Percentiles rank a stretch among this genome's conserved stretches.
Evolutionary conservation across 2,329 filamentous ascomycete species (phyloP).

Genomic region (Fusarium hainanense): DNA sequence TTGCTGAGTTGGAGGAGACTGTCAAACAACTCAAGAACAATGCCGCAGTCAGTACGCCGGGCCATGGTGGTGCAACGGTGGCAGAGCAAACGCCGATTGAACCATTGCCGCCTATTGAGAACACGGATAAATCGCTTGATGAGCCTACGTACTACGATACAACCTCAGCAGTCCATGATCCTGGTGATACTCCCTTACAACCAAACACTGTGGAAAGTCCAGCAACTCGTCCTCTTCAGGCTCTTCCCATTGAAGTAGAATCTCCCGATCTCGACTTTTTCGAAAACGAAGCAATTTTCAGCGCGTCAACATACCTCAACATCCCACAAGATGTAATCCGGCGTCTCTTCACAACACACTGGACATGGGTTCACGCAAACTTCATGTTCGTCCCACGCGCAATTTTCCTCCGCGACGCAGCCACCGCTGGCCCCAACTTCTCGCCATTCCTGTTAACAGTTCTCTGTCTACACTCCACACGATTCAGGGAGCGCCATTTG

Average conservation of each 20-base stretch:
- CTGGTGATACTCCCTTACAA: neutral
- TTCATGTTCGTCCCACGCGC: slow-evolving; percentile 4
- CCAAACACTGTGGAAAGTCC: neutral
- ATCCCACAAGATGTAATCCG: neutral
- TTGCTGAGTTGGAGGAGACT: neutral
- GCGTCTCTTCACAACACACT: neutral
- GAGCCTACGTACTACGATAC: neutral
- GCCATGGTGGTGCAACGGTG: neutral
- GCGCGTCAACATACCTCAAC: neutral
- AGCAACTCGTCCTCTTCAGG: neutral
- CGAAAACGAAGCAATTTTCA: neutral
- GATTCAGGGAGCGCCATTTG: neutral
- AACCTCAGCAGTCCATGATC: neutral
- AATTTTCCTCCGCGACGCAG: neutral
- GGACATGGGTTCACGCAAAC: neutral
- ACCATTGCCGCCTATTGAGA: neutral
- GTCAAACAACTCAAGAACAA: neutral
- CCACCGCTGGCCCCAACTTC: neutral
- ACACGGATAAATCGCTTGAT: neutral
- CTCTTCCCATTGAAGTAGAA: neutral
- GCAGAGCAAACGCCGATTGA: neutral
- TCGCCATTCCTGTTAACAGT: neutral
- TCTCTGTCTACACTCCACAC: neutral
- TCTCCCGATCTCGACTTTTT: neutral
- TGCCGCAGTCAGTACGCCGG: too few species aligned